Percentiles rank a stretch among this genome's conserved stretches.
These are phyloP conservation scores for Diplotaxis tenuifolia DNA, from an alignment of 345 rosid genomes.

Conservation along the genomic window DNA sequence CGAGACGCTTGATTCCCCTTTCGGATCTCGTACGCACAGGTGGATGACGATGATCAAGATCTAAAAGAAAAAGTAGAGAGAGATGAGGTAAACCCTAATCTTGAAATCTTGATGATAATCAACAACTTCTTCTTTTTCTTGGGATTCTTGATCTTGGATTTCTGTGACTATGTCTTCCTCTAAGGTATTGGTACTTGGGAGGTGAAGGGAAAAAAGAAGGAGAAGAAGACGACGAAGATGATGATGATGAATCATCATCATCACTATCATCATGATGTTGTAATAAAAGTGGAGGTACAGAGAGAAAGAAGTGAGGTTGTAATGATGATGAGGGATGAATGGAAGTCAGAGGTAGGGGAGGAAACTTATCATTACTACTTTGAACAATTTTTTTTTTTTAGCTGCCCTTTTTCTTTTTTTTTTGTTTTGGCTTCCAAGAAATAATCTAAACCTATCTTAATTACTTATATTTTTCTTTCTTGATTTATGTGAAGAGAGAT, in stretches of 20 bases:
- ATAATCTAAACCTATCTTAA: slow-evolving; percentile 30
- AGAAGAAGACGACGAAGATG: slow-evolving; percentile 30
- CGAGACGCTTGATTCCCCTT: slow-evolving; percentile 46
- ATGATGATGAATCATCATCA: slow-evolving; percentile 8
- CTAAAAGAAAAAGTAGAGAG: slow-evolving; percentile 32
- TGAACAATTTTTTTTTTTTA: slow-evolving; percentile 29
- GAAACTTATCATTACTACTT: slow-evolving; percentile 36
- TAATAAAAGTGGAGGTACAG: slow-evolving; percentile 27
- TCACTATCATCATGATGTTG: slow-evolving; percentile 32
- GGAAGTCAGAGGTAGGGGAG: slow-evolving; percentile 37
- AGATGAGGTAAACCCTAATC: slow-evolving; percentile 36
- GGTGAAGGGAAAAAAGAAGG: slow-evolving; percentile 33
- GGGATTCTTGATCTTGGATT: slow-evolving; percentile 34
- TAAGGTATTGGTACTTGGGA: slow-evolving; percentile 33
- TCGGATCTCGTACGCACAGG: slow-evolving; percentile 38
- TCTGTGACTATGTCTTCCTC: slow-evolving; percentile 19
- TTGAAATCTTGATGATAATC: slow-evolving; percentile 2
- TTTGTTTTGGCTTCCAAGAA: neutral
- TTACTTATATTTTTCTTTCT: slow-evolving; percentile 19
- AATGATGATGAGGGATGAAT: slow-evolving; percentile 37
- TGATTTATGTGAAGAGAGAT: neutral
- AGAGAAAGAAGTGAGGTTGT: slow-evolving; percentile 34
- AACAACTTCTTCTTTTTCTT: slow-evolving; percentile 28
- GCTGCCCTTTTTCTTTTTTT: neutral
- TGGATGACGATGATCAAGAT: slow-evolving; percentile 32